These are phyloP conservation scores for Cyclotella kingstonii DNA, from an alignment of 108 stramenopile species.

Conservation along the genomic window DNA sequence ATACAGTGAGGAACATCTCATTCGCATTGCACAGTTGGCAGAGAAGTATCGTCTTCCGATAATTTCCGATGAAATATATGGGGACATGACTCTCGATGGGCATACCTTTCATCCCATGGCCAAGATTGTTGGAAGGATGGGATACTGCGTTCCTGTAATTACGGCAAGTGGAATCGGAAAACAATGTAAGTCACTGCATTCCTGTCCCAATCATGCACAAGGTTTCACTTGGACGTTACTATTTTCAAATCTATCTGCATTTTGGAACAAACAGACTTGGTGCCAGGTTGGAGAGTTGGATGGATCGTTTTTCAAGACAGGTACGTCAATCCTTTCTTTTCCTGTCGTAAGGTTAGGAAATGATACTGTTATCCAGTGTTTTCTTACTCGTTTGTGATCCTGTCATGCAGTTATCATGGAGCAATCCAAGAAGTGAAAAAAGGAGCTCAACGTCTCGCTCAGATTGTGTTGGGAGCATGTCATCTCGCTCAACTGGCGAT, in stretches of 20 bases:
- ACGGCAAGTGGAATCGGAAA: slow-evolving; percentile 89
- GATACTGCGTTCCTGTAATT: slow-evolving; percentile 78
- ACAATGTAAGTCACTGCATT: slow-evolving; percentile 65
- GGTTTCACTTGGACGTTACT: background rate
- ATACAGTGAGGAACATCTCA: slow-evolving; percentile 74
- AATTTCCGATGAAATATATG: slow-evolving; percentile 94
- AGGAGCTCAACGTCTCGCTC: slow-evolving; percentile 76
- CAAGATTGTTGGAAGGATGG: slow-evolving; percentile 50
- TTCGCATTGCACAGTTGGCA: slow-evolving; percentile 61
- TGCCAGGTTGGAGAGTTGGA: slow-evolving; percentile 92
- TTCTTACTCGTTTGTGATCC: background rate
- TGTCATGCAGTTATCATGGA: slow-evolving; percentile 37
- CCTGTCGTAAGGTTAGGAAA: too few species aligned
- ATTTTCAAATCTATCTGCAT: too few species aligned
- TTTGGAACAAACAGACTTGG: too few species aligned
- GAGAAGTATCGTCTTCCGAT: slow-evolving; percentile 66
- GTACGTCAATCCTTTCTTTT: slow-evolving; percentile 24
- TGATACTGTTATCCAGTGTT: too few species aligned
- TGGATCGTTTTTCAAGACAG: slow-evolving; percentile 85
- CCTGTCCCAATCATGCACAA: background rate
- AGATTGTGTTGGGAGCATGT: slow-evolving; percentile 80
- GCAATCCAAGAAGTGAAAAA: slow-evolving; percentile 65
- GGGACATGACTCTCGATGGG: slow-evolving; percentile 72
- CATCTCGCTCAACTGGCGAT: slow-evolving; percentile 78
- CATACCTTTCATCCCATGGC: slow-evolving; percentile 75